These are phyloP conservation scores for Leishmania guyanensis DNA, from an alignment of 208 protist genomes.

Conservation along the genomic window DNA sequence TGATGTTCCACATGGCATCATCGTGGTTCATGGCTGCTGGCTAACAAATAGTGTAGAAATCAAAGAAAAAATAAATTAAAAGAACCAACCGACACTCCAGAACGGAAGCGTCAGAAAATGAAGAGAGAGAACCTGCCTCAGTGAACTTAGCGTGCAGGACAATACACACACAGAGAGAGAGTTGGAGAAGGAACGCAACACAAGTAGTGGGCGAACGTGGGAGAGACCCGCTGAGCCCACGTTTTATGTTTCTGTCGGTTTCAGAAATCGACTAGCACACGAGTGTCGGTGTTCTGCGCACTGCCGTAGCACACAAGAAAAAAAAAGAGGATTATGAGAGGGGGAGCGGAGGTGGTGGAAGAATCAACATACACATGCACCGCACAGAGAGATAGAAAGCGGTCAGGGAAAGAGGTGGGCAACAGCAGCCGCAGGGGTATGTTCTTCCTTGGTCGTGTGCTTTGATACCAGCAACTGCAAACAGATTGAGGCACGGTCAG, in stretches of 20 bases:
- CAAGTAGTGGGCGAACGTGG: neutral
- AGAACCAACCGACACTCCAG: neutral
- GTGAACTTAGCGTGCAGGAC: neutral
- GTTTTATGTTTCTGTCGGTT: neutral
- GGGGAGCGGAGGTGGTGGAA: neutral
- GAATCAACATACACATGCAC: neutral
- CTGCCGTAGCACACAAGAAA: neutral
- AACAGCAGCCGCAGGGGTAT: neutral
- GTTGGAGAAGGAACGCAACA: neutral
- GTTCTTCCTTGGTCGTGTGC: no score
- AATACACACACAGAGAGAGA: neutral
- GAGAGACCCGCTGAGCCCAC: neutral
- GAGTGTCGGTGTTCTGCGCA: neutral
- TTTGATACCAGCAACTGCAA: neutral
- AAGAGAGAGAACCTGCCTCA: neutral
- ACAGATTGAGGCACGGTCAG: no score
- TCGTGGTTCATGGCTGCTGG: constrained; percentile 88
- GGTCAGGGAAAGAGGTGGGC: neutral
- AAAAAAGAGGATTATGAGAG: neutral
- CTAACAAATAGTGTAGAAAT: neutral
- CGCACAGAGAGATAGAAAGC: neutral
- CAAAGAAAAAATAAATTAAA: neutral
- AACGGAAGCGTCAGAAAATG: neutral
- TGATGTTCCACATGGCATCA: constrained; percentile 93
- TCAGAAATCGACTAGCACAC: neutral